Conservation (phyloP, 2,329 filamentous ascomycete species). For the Ceratocystis smalleyi region DNA sequence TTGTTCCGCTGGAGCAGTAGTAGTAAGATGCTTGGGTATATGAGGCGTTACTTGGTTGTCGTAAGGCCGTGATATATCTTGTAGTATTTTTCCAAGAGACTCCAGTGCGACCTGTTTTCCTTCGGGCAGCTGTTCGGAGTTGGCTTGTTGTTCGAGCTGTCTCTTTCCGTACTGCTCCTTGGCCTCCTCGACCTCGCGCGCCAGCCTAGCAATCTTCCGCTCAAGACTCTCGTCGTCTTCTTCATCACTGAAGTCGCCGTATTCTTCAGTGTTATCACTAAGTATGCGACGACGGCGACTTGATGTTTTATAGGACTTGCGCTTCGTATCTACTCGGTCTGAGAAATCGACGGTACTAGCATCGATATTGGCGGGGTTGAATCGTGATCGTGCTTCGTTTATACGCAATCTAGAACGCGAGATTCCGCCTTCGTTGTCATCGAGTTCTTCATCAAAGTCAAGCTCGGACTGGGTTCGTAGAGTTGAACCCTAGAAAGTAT, state of each 20-base stretch:
- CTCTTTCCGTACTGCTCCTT: constrained; percentile 45
- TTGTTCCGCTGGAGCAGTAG: background rate
- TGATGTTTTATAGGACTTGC: constrained; percentile 67
- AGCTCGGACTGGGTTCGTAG: constrained; percentile 44
- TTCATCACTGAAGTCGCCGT: constrained; percentile 63
- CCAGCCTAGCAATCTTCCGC: constrained; percentile 64
- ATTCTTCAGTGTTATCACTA: constrained; percentile 47
- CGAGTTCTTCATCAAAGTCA: constrained; percentile 45
- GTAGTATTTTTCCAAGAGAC: constrained; percentile 56
- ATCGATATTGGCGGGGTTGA: constrained; percentile 60
- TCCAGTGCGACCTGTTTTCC: constrained; percentile 42
- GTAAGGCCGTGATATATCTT: constrained; percentile 39
- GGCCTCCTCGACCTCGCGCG: constrained; percentile 65
- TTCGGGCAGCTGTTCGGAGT: constrained; percentile 26
- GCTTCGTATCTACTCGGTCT: constrained; percentile 67
- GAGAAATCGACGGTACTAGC: constrained; percentile 73
- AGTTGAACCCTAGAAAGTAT: constrained; percentile 33
- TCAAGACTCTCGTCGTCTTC: constrained; percentile 55
- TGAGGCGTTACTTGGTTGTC: constrained; percentile 14
- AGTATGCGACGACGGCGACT: constrained; percentile 49
- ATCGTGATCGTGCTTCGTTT: constrained; percentile 63
- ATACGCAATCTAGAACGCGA: constrained; percentile 62
- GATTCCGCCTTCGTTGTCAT: constrained; percentile 51
- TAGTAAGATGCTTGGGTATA: background rate
- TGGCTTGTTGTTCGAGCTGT: constrained; percentile 32